Percentiles rank a stretch among this genome's conserved stretches.
These are phyloP conservation scores for Penicillium sp. DNA, from an alignment of 2,329 filamentous ascomycete species.

Conservation along the genomic window DNA sequence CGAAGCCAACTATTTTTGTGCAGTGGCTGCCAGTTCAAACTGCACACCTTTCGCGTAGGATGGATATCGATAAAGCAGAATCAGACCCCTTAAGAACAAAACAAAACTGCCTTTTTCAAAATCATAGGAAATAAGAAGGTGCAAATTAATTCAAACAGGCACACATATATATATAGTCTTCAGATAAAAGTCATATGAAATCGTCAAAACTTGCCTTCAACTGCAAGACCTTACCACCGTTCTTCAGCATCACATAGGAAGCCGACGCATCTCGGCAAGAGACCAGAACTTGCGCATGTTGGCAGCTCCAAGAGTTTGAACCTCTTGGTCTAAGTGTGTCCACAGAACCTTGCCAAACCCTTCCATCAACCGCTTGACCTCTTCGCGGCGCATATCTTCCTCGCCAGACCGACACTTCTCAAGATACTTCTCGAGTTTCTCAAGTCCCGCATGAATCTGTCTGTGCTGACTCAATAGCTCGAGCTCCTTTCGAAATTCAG, in stretches of 20 bases:
- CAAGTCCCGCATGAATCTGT: conserved; percentile 74
- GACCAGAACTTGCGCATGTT: conserved; percentile 87
- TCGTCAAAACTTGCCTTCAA: background rate
- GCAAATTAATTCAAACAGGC: background rate
- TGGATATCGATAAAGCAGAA: background rate
- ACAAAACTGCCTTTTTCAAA: background rate
- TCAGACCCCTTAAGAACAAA: background rate
- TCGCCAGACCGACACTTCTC: conserved; percentile 61
- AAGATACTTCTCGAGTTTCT: conserved; percentile 65
- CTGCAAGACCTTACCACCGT: background rate
- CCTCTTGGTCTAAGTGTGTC: conserved; percentile 82
- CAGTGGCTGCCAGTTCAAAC: too few species aligned
- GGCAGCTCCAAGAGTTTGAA: conserved; percentile 72
- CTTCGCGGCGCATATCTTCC: conserved; percentile 53
- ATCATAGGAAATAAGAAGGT: background rate
- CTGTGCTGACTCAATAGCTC: conserved; percentile 72
- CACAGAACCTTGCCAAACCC: conserved; percentile 74
- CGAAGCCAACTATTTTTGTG: background rate
- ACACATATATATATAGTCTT: background rate
- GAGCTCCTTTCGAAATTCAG: conserved; percentile 66
- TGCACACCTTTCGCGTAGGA: background rate
- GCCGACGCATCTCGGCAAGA: conserved; percentile 66
- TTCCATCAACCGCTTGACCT: conserved; percentile 71
- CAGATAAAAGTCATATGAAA: background rate
- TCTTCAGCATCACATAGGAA: conserved; percentile 59